These are phyloP conservation scores for Trichoderma harzianum DNA, from an alignment of 2,329 filamentous ascomycete species.

Conservation along the genomic window DNA sequence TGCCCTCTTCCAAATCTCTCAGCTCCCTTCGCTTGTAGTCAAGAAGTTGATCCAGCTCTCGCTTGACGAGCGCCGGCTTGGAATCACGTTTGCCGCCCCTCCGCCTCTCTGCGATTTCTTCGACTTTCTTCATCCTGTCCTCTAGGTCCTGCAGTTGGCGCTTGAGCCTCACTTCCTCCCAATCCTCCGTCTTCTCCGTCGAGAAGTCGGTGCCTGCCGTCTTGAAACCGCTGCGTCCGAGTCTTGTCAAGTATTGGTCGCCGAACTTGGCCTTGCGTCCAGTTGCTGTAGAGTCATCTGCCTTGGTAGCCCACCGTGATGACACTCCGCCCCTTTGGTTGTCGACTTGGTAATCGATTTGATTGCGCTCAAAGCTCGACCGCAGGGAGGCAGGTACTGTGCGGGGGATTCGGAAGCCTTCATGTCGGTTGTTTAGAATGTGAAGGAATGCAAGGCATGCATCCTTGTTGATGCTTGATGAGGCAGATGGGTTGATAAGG, in stretches of 20 bases:
- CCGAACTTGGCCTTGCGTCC: constrained; percentile 96
- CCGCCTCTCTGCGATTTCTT: constrained; percentile 65
- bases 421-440: constrained; percentile 92
- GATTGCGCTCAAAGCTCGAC: constrained; percentile 87
- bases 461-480: constrained; percentile 85
- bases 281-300: constrained; percentile 75
- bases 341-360: constrained; percentile 94
- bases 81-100: constrained; percentile 65
- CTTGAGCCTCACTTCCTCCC: constrained; percentile 94
- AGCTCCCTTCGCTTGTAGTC: constrained; percentile 89
- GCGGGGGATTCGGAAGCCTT: constrained; percentile 90
- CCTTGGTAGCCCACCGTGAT: constrained; percentile 74
- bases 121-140: constrained; percentile 78
- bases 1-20: constrained; percentile 69
- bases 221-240: constrained; percentile 80
- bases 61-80: constrained; percentile 87
- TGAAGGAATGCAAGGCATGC: constrained; percentile 92
- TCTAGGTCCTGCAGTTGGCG: constrained; percentile 89
- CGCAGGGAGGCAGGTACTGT: constrained; percentile 88
- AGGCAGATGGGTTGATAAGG: constrained; percentile 87
- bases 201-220: constrained; percentile 88
- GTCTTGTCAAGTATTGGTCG: constrained; percentile 88
- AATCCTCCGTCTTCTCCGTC: constrained; percentile 82
- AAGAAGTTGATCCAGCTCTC: constrained; percentile 87
- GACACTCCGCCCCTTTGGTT: constrained; percentile 61